These are phyloP conservation scores for Xylariaceae sp. DNA, from an alignment of 2,329 filamentous ascomycete genomes.

Conservation along the genomic window DNA sequence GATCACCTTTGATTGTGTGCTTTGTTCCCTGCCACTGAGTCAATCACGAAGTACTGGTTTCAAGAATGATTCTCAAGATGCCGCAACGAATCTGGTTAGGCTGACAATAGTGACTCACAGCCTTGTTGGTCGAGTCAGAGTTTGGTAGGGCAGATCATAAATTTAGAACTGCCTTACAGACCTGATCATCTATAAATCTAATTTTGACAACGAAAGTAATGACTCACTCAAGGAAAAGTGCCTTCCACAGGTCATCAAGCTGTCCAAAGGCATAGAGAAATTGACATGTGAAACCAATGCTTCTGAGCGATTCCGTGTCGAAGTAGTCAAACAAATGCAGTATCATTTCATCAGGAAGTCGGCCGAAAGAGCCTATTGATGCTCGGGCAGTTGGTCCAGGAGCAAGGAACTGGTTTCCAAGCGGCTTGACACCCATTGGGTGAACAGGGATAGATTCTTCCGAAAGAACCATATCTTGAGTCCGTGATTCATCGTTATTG, in stretches of 20 bases:
- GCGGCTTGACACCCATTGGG: conserved; percentile 78
- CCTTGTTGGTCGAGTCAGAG: not conserved
- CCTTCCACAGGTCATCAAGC: conserved; percentile 85
- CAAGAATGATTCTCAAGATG: not conserved
- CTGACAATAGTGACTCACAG: not conserved
- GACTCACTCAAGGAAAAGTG: conserved; percentile 78
- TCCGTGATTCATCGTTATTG: conserved; percentile 10
- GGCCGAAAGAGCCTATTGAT: conserved; percentile 60
- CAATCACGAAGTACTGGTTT: conserved; percentile 1
- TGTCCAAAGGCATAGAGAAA: conserved; percentile 82
- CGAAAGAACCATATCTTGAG: conserved; percentile 4
- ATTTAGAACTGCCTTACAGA: not conserved
- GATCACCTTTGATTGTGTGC: conserved; percentile 6
- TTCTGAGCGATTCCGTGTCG: conserved; percentile 56
- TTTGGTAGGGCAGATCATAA: not conserved
- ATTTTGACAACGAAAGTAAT: not conserved
- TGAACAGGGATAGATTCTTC: conserved; percentile 63
- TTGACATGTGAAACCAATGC: conserved; percentile 73
- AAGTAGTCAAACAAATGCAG: conserved; percentile 71
- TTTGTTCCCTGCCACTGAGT: conserved; percentile 22
- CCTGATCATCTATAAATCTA: no score
- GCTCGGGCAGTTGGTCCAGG: conserved; percentile 62
- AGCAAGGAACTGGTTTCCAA: conserved; percentile 75
- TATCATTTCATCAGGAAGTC: conserved; percentile 77
- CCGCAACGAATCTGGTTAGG: not conserved